phyloP scores from a whole-genome alignment of 2,329 filamentous ascomycete genomes.

The Parastagonospora nodorum region DNA sequence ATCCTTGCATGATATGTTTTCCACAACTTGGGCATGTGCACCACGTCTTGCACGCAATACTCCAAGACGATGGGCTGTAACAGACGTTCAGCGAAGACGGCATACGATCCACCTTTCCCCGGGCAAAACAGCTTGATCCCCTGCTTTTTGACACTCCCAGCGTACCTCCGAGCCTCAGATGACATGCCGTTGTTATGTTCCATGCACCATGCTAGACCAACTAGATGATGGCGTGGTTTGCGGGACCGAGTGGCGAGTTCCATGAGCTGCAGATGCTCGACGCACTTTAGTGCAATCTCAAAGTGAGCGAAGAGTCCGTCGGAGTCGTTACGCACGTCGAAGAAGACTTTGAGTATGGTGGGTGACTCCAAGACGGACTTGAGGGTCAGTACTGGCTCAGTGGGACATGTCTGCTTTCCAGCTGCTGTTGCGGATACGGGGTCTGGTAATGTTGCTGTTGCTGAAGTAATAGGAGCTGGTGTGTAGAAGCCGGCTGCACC shows the following conservation, averaged over 20 bases:
- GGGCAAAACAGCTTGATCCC: neutral
- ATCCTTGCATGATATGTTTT: no score
- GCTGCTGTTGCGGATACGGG: conserved; percentile 3
- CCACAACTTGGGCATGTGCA: no score
- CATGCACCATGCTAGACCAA: neutral
- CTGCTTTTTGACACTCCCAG: neutral
- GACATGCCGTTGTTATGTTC: neutral
- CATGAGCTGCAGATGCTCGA: neutral
- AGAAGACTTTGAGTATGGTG: conserved; percentile 34
- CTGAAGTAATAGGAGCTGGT: conserved; percentile 7
- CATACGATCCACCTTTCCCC: neutral
- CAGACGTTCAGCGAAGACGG: neutral
- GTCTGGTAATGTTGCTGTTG: conserved; percentile 28
- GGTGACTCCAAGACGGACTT: conserved; percentile 36
- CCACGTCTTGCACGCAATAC: no score
- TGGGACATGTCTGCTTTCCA: no score
- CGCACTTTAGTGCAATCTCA: neutral
- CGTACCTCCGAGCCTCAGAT: no score
- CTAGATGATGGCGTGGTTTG: neutral
- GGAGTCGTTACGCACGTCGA: conserved; percentile 36
- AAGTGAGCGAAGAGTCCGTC: conserved; percentile 29
- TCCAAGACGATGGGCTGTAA: no score
- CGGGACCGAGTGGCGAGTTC: neutral
- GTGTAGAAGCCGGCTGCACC: conserved; percentile 33
- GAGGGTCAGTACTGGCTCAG: conserved; percentile 7